Evolutionary conservation across 2,329 filamentous ascomycete genomes (phyloP).

Genomic region (Microascus cirrosus): DNA sequence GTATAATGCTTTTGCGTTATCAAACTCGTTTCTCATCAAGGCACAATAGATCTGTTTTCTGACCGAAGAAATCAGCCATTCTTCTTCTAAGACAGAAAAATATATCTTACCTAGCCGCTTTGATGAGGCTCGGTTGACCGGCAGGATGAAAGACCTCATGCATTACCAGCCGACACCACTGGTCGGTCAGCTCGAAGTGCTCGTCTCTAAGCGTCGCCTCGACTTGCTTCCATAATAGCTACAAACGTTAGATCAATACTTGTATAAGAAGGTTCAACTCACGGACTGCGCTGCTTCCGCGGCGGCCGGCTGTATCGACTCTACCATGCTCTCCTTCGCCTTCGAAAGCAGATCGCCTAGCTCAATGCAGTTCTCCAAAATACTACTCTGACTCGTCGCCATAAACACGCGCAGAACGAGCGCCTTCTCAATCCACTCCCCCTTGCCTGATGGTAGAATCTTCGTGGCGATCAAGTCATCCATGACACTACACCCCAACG

Average conservation of each 20-base stretch:
- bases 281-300: conserved; percentile 60
- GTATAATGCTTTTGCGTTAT: conserved; percentile 42
- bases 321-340: conserved; percentile 31
- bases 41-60: conserved; percentile 68
- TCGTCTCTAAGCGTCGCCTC: conserved; percentile 44
- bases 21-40: conserved; percentile 44
- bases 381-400: conserved; percentile 30
- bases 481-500: conserved; percentile 38
- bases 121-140: conserved; percentile 55
- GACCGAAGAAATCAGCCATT: conserved; percentile 10
- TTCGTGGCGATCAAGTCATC: conserved; percentile 52
- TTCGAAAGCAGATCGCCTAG: conserved; percentile 10
- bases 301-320: conserved; percentile 43
- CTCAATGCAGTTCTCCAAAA: conserved; percentile 7
- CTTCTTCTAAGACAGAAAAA: neutral
- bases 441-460: conserved; percentile 35
- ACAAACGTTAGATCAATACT: conserved; percentile 6
- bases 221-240: conserved; percentile 77
- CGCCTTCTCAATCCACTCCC: conserved; percentile 56
- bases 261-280: conserved; percentile 14
- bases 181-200: conserved; percentile 42
- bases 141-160: conserved; percentile 55
- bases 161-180: conserved; percentile 62
- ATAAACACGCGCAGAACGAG: conserved; percentile 61
- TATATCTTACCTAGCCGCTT: conserved; percentile 47